Evolutionary conservation across 208 protist genomes (phyloP).

Genomic region (Crithidia thermophila): DNA sequence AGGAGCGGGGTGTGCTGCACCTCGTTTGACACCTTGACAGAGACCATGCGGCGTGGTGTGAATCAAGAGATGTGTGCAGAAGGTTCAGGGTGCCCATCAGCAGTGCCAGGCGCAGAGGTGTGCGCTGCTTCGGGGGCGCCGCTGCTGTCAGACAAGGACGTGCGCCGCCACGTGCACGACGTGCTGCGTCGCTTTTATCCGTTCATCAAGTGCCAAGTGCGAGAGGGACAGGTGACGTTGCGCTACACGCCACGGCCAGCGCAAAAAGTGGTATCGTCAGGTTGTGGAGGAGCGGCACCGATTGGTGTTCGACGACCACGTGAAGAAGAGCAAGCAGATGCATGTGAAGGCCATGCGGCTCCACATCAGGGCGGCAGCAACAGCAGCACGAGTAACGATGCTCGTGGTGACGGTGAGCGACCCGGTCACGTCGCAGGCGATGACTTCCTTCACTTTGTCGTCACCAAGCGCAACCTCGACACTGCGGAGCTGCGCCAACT

Average conservation of each 20-base stretch:
- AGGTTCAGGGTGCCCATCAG: too few relatives aligned
- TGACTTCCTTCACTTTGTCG: constrained; percentile 60
- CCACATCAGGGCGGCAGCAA: too few relatives aligned
- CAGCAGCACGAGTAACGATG: too few relatives aligned
- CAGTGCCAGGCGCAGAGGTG: too few relatives aligned
- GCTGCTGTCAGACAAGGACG: constrained; percentile 52
- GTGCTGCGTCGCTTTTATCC: constrained; percentile 66
- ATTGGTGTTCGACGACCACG: too few relatives aligned
- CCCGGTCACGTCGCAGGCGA: too few relatives aligned
- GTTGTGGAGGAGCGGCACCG: constrained; percentile 5
- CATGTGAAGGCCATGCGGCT: too few relatives aligned
- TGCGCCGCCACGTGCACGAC: constrained; percentile 71
- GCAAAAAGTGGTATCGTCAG: too few relatives aligned
- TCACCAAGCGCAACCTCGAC: constrained; percentile 88
- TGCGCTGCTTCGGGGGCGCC: constrained; percentile 1
- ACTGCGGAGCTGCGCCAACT: constrained; percentile 67
- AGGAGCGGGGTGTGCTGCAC: constrained; percentile 17
- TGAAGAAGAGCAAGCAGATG: too few relatives aligned
- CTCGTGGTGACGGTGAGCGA: too few relatives aligned
- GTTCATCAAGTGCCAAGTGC: constrained; percentile 56
- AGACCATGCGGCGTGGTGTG: constrained; percentile 7
- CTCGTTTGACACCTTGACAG: constrained; percentile 15
- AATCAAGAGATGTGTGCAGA: too few relatives aligned
- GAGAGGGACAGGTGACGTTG: constrained; percentile 47
- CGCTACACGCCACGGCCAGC: constrained; percentile 3